Evolutionary conservation across 495 filamentous ascomycete species (phyloP), one percentile per base, ranked within the genome.

Genomic region (Penicillium atrosanguineum): DNA sequence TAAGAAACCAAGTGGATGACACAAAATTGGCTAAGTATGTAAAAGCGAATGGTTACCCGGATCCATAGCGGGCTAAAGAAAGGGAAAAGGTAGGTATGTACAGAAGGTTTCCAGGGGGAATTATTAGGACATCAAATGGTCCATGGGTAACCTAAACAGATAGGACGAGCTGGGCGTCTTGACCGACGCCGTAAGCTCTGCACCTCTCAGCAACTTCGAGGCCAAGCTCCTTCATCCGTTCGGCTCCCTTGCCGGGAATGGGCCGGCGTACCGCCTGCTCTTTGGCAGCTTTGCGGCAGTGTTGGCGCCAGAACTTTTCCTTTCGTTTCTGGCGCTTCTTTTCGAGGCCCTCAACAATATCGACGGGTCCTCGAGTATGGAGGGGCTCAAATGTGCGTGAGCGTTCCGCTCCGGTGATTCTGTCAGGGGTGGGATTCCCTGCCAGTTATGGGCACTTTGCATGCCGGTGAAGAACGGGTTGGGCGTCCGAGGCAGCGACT

Each of bases 261-360:
- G 80, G 80, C 46, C 75, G 77, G 53, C 80, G 81, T 50, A 79
- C 77, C 51, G 66, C 60, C 68, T 85, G 80, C 65, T 85, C 81
- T 63, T 83, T 83, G 62, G 73, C 79, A 55, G 77, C 78, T 70
- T 85, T 85, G 51, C 82, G 80, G 72, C 83, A 90, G 60, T 91
- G 84, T 71, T 94, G 90, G 64, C 91, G 86, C 72, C 84, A 87
- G 64, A 87, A 91, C 68, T 93, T 94, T 72, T 96, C 89, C 71
- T 86, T 89, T 50, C 94, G 88, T 48, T 91, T 85, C 70, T 92
- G 89, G 40, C 93, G 84, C 73, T 94, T 96, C 71, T 89, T 85
- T 76, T 97, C 94, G 7, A 98, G 84, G 6, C 94, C 94, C 65
- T 95, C 91, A 71, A 96, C 90, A 57, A 98, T 97, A 65, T 97